Evolutionary conservation across 2,329 filamentous ascomycete species (phyloP), one percentile per base, ranked within the genome.

Genomic region (Fusarium buharicum): DNA sequence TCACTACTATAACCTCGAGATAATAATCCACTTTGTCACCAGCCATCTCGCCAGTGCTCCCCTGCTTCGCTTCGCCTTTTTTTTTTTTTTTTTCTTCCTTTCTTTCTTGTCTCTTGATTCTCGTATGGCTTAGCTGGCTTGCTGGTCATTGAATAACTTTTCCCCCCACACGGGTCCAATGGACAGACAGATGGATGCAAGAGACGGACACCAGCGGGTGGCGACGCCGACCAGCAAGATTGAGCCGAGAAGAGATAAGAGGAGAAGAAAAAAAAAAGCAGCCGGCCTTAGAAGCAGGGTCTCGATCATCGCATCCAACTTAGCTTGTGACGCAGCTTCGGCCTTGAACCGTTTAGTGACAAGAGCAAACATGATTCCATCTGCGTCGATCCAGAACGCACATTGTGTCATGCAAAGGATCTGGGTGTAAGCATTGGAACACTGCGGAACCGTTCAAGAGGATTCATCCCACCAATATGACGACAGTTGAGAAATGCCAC

Each of bases 241-340:
- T 39, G 31, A 47, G 31, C 36, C 37, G 39, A 33, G 33, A 47
- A n/a, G 30, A 31, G 27, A 22, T 4, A 9, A 9, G 12, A 12
- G 10, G 37, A 39, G n/a, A 18, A 31, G 24, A 18, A 50, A 37
- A 34, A 36, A 22, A 27, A 34, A 34, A 34, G 41, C 50, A 40
- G 43, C 34, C 24, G 30, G n/a, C 38, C 31, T 17, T 16, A 24
- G 17, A 40, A 38, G 36, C 57, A 55, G 49, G 52, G 62, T 65
- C 61, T 58, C 41, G 48, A 55, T 65, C 61, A 34, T 31, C 57
- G n/a, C 30, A 18, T 55, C 45, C 36, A 33, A 17, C 10, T 17
- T 36, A 28, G 17, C 57, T 65, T 65, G 57, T 65, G 57, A 65
- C 46, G 61, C 62, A 65, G 49, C 39, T 58, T 56, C 56, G 57